These are phyloP conservation scores for Lumnitzera racemosa DNA, from an alignment of 345 rosid species.

Conservation along the genomic window DNA sequence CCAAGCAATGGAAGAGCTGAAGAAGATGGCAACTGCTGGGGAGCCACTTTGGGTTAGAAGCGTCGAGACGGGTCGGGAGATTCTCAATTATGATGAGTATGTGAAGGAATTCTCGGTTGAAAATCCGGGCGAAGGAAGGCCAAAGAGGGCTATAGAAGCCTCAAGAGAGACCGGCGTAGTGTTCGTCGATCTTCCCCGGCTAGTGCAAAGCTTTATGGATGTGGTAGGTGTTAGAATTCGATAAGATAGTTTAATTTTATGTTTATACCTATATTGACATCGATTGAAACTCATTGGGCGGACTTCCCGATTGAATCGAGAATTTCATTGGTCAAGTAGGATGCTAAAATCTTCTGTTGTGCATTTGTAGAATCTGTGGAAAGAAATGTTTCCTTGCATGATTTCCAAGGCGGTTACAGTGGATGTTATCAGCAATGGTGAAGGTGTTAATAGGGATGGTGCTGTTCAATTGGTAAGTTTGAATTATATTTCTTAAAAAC, in stretches of 20 bases:
- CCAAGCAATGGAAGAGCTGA: conserved; percentile 77
- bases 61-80: conserved; percentile 87
- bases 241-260: background rate
- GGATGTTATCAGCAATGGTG: conserved; percentile 71
- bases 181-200: conserved; percentile 72
- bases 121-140: conserved; percentile 25
- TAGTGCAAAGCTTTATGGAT: conserved; percentile 81
- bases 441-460: conserved; percentile 69
- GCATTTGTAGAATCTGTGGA: conserved; percentile 72
- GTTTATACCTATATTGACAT: too few species aligned
- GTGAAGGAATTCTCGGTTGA: conserved; percentile 60
- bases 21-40: conserved; percentile 65
- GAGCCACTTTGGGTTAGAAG: conserved; percentile 90
- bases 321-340: too few species aligned
- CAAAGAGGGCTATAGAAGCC: conserved; percentile 71
- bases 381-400: conserved; percentile 91
- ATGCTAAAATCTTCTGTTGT: background rate
- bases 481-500: too few species aligned
- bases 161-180: conserved; percentile 78
- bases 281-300: too few species aligned
- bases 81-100: conserved; percentile 91
- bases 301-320: too few species aligned
- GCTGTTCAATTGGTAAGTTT: conserved; percentile 72
- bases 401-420: conserved; percentile 82
- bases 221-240: conserved; percentile 35